A percentile compares a stretch with the other conserved stretches of the same genome.
Conservation (phyloP, 2,329 filamentous ascomycete species). For the Apiospora arundinis region DNA sequence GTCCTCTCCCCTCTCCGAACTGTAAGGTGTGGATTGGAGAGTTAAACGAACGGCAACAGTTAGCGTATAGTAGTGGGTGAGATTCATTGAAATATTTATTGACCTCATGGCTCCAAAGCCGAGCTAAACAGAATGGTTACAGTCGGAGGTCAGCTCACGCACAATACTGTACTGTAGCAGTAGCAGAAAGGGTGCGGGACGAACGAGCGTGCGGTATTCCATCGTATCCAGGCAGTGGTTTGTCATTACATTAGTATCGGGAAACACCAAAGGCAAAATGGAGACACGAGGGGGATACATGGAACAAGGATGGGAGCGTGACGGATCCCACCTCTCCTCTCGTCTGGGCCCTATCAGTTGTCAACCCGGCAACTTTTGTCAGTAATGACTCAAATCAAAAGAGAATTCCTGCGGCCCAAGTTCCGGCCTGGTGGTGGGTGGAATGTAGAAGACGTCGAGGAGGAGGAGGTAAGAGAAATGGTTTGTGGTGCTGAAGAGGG, state of each 20-base stretch:
- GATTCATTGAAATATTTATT: background rate
- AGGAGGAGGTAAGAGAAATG: background rate
- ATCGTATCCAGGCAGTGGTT: background rate
- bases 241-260: constrained; percentile 13
- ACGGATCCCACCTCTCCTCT: constrained; percentile 29
- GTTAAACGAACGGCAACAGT: constrained; percentile 8
- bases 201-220: background rate
- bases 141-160: background rate
- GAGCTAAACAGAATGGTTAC: background rate
- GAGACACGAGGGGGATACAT: constrained; percentile 19
- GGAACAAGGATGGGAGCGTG: constrained; percentile 9
- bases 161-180: background rate
- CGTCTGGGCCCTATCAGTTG: constrained; percentile 16
- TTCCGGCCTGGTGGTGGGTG: background rate
- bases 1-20: background rate
- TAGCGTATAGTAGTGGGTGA: constrained; percentile 12
- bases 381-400: constrained; percentile 25
- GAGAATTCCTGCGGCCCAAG: constrained; percentile 14
- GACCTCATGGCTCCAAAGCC: background rate
- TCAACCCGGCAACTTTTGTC: constrained; percentile 5
- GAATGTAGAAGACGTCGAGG: background rate
- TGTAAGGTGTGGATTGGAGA: background rate
- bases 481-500: background rate
- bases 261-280: constrained; percentile 18
- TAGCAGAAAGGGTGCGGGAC: background rate